Percentiles rank a stretch among this genome's conserved stretches.
Evolutionary conservation across 164 flowering plant species (phyloP).

Genomic region (Macadamia integrifolia): DNA sequence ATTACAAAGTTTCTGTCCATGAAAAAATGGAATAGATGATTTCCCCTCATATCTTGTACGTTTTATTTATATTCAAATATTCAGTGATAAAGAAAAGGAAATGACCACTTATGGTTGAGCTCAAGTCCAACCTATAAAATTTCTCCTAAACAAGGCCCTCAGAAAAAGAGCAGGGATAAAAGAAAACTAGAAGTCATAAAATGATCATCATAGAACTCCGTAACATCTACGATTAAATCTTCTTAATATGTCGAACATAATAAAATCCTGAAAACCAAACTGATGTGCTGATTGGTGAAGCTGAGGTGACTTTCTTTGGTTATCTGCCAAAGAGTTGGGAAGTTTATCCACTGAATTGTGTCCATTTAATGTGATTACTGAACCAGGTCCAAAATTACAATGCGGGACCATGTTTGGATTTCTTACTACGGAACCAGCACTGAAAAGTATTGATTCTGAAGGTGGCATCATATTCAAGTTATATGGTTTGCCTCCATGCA

Average conservation of each 20-base stretch:
- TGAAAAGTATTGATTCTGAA: slow-evolving; percentile 17
- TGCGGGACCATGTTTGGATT: slow-evolving; percentile 12
- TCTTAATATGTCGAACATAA: slow-evolving; percentile 5
- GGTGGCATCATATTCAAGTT: slow-evolving; percentile 16
- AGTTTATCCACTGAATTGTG: slow-evolving; percentile 17
- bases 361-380: slow-evolving; percentile 4
- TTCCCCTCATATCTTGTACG: too few relatives aligned
- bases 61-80: too few relatives aligned
- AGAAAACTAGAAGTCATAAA: too few relatives aligned
- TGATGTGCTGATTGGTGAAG: slow-evolving; percentile 26
- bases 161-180: background rate
- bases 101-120: too few relatives aligned
- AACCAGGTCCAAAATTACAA: slow-evolving; percentile 6
- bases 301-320: slow-evolving; percentile 26
- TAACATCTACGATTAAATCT: slow-evolving; percentile 10
- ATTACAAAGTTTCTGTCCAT: too few relatives aligned
- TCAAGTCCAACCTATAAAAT: too few relatives aligned
- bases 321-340: slow-evolving; percentile 9
- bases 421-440: slow-evolving; percentile 11
- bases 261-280: slow-evolving; percentile 1
- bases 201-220: too few relatives aligned
- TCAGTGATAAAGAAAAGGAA: too few relatives aligned
- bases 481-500: slow-evolving; percentile 16
- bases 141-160: background rate
- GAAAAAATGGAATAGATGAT: too few relatives aligned